Evolutionary conservation across 2,329 filamentous ascomycete genomes (phyloP), one percentile per base, ranked within the genome.

Genomic region (Pseudogymnoascus sp.): DNA sequence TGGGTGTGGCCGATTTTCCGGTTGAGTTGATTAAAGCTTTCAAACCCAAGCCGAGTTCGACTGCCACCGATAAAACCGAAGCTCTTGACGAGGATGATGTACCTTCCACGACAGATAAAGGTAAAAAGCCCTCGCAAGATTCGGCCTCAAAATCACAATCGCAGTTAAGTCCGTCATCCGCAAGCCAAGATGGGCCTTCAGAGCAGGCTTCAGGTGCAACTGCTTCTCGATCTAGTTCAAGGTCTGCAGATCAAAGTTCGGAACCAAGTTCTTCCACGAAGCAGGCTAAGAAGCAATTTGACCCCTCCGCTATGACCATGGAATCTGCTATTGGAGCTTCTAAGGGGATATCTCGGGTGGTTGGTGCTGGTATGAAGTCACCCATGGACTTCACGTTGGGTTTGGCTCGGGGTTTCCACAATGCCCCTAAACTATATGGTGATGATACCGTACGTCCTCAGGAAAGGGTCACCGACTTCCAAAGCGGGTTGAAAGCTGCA

Each of bases 341-440:
- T 10, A 61, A 61, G n/a, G 41, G 59, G 9, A 51, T 61, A 42
- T 61, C 36, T 9, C 84, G 86, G n/a, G 87, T 94, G 58, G 84
- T 92, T 4, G 82, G 82, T 9, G 86, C 89, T n/a, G 84, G 89
- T 4, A 79, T 93, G 63, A 90, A 89, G 68, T 87, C 88, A 1
- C 92, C 92, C 0, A 88, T 94, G 81, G 91, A 96, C 72, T 88
- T 96, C 66, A 90, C 90, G 41, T 76, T 96, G 42, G 89, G 89
- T 0, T 76, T 96, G 38, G 89, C 92, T 0, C 89, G 89, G 73
- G 92, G 92, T 0, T 95, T 96, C 72, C 88, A 93, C 71, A 96
- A 96, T 68, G 88, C 90, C 5, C 92, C 92, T 0, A 87, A 84
- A 67, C 78, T 96, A 0, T 96, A 96, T 71, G 89, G 92, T 42